Evolutionary conservation across 352 stramenopile species (phyloP).

Genomic region (Phytophthora pistaciae): DNA sequence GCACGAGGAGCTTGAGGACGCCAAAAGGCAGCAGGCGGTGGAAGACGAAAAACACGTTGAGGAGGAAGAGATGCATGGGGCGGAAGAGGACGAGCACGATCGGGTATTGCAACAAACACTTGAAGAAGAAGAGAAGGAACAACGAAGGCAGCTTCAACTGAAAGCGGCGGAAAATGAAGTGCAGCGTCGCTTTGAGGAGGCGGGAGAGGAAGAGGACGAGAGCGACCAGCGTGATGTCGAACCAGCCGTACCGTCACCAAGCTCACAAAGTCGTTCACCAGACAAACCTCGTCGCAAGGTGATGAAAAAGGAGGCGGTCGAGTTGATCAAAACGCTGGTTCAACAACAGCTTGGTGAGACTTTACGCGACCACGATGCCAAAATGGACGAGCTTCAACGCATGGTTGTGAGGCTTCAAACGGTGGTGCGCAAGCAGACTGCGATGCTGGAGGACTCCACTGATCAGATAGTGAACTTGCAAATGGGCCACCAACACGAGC

Average conservation of each 20-base stretch:
- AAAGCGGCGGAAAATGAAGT: conserved; percentile 21
- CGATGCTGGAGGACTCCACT: conserved; percentile 45
- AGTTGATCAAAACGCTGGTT: conserved; percentile 49
- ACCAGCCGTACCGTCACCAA: not conserved
- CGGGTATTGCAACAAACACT: conserved; percentile 1
- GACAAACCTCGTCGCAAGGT: conserved; percentile 44
- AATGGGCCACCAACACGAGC: conserved; percentile 14
- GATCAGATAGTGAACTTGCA: conserved; percentile 33
- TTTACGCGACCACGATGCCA: conserved; percentile 47
- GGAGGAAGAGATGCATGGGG: conserved; percentile 2
- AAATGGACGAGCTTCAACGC: conserved; percentile 52
- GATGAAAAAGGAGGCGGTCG: conserved; percentile 60
- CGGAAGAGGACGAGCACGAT: conserved; percentile 9
- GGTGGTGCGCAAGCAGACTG: conserved; percentile 49
- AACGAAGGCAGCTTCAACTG: conserved; percentile 17
- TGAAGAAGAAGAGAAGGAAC: conserved; percentile 8
- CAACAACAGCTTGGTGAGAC: conserved; percentile 49
- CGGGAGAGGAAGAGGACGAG: conserved; percentile 3
- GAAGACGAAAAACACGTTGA: not conserved
- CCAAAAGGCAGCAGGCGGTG: not conserved
- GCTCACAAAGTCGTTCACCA: not conserved
- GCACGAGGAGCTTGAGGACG: not conserved
- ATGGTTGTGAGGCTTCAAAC: conserved; percentile 53
- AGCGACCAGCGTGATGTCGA: not conserved
- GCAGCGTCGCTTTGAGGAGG: conserved; percentile 9